Evolutionary conservation across 768 basidiomycete genomes (phyloP), one percentile per base, ranked within the genome.

Genomic region (Harrya chromipes): DNA sequence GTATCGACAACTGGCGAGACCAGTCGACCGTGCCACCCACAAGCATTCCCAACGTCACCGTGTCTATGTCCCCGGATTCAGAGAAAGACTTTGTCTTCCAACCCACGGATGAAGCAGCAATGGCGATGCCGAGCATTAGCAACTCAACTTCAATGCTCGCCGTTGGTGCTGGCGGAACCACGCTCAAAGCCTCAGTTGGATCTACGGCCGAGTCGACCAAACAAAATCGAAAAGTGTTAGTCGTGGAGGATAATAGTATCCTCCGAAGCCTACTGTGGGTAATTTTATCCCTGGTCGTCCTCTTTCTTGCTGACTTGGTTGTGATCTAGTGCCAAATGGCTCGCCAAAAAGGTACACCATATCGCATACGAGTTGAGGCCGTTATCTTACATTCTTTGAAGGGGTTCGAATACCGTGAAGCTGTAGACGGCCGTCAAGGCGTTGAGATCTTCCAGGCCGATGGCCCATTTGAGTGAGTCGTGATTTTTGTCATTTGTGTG

Each of bases 161-260:
- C 19, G 62, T 84, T 44, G 81, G 82, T 12, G 62, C 73, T 7
- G 79, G 81, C 2, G 90, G 89, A 1, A 84, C 82, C 4, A 69
- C 94, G 50, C 67, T 93, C 40, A 84, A 79, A 66, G 76, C 84
- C 4, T 85, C 89, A 0, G 65, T 85, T 16, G 77, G 80, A 24
- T 70, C 82, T 7, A 6, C 33, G 6, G 53, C 79, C 14, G 76
- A 76, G 17, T 64, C 66, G 11, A 62, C 66, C n/a, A 73, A 73
- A 35, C 69, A 71, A 16, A 71, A 68, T 5, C 74, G 83, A 54
- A 78, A 83, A 46, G 83, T 94, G 6, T 72, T 97, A 35, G 83
- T 95, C 1, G 88, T 95, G 2, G 94, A 97, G 68, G 94, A 97
- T 60, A 97, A 97, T 64, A 78, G 67, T 49, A 87, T 97, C 48